Base-by-base conservation (phyloP, 2,329 filamentous ascomycete species). In the Trichoderma koningiopsis region DNA sequence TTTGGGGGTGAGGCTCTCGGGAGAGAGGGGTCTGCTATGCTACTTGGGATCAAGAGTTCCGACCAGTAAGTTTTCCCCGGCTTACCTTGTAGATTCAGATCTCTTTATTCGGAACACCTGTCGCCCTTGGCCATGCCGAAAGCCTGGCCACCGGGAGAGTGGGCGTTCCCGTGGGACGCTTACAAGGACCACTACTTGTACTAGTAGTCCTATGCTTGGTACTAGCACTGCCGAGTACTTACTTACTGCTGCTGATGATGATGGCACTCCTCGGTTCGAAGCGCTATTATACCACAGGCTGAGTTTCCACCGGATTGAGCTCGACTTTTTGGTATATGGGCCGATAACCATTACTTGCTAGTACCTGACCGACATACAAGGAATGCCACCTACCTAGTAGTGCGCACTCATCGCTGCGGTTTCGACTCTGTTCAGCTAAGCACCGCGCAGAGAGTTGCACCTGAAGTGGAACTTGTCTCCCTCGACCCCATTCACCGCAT, bases 81-180 rank as follows among this genome's bases (percentile, higher is more conserved):
- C 61, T 55, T 27, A 31, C 55, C 33, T 43, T 19, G 49, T 35
- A 56, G 49, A 64, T 56, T 56, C n/a, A 56, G 22, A 43, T 64
- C 61, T 64, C 61, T 43, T 40, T 56, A 52, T 31, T 64, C 24
- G 35, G 33, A 43, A 52, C 49, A 55, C 52, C 52, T 22, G 52
- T 56, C 35, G 24, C 60, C 60, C 47, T 56, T 64, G 11, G 61
- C 61, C 27, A 56, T 64, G 47, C 61, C 61, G 35, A 55, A 55
- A 55, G 49, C 61, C 49, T 55, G 61, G 35, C 61, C 22, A 11
- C 47, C 49, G 49, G 47, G 35, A 53, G 47, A 40, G 49, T 55
- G 61, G 61, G 47, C 33, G 22, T 37, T 64, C 49, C 61, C 61
- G 49, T 33, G 35, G 49, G 52, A 56, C 35, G 47, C 49, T 56